Conservation (phyloP, 2,329 filamentous ascomycete genomes). For the Cladosporium sphaerospermum region DNA sequence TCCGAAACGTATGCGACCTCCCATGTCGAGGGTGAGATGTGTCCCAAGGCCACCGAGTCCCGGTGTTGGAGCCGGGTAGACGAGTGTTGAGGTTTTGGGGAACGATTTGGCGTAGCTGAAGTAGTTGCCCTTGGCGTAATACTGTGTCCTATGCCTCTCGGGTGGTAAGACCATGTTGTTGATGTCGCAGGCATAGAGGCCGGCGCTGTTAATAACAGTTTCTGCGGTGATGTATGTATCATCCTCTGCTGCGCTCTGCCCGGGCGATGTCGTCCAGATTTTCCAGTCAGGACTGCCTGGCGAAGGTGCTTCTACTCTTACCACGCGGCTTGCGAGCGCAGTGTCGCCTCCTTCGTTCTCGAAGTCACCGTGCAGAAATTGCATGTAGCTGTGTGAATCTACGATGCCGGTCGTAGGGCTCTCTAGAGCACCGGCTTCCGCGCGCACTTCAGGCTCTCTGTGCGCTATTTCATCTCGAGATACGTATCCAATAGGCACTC, state of each 20-base stretch:
- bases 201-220: conserved; percentile 78
- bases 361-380: conserved; percentile 67
- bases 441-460: conserved; percentile 70
- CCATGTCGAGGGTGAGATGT: conserved; percentile 85
- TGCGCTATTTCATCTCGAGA: conserved; percentile 52
- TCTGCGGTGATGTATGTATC: conserved; percentile 59
- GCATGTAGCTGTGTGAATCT: conserved; percentile 81
- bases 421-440: conserved; percentile 69
- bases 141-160: conserved; percentile 52
- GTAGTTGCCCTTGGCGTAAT: conserved; percentile 93
- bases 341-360: conserved; percentile 69
- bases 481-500: conserved; percentile 69
- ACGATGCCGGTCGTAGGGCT: conserved; percentile 83
- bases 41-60: conserved; percentile 83
- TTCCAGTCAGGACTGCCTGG: conserved; percentile 61
- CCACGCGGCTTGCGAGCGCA: conserved; percentile 63
- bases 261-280: conserved; percentile 45
- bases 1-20: conserved; percentile 78
- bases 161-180: conserved; percentile 73
- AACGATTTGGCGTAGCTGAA: conserved; percentile 68
- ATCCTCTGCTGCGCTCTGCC: conserved; percentile 31
- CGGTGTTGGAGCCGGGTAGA: conserved; percentile 82
- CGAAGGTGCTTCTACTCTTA: conserved; percentile 47
- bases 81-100: conserved; percentile 63
- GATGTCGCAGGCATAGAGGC: conserved; percentile 67